Evolutionary conservation across 2,329 filamentous ascomycete genomes (phyloP), one percentile per base, ranked within the genome.

Genomic region (Ceratocystis variospora): DNA sequence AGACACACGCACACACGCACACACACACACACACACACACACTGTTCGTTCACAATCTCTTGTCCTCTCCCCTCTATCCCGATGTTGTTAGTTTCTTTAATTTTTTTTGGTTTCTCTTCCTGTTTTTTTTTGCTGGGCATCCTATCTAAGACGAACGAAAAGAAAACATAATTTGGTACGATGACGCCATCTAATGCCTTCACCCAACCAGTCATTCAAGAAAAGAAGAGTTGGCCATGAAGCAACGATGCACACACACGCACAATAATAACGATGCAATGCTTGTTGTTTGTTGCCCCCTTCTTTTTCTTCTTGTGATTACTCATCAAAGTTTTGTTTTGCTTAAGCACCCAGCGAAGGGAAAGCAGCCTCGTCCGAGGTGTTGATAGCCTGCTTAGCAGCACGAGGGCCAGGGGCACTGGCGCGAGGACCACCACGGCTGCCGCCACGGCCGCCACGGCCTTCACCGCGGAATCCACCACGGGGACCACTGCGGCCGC

Each of bases 271-370:
- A 50, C 7, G 7, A 25, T 31, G 3, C 53, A 50, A 50, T 57
- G 22, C 53, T 33, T 57, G n/a, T 31, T 57, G 15, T 5, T 28
- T 17, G 53, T 28, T 31, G 22, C 53, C 31, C 22, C 22, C 48
- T 19, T 33, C 41, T 31, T 22, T 61, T 22, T 37, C 25, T 41
- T 61, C 19, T 55, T 55, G 22, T 15, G 53, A 33, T 28, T 12
- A 17, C 31, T 57, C 44, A 63, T 63, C 33, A 45, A 19, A 19
- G n/a, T 61, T 31, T 15, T 59, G 70, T 70, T 70, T 72, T 74
- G 80, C 81, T 73, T 79, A 78, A 75, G 79, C 78, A 72, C 81
- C 82, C 71, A 85, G 77, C 78, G 80, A 83, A 72, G 83, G 83
- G 80, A 85, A 85, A 69, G 81, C 81, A 70, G 75, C 76, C 78